Base-by-base conservation (phyloP, 2,329 filamentous ascomycete species). In the Diaporthe sp. region DNA sequence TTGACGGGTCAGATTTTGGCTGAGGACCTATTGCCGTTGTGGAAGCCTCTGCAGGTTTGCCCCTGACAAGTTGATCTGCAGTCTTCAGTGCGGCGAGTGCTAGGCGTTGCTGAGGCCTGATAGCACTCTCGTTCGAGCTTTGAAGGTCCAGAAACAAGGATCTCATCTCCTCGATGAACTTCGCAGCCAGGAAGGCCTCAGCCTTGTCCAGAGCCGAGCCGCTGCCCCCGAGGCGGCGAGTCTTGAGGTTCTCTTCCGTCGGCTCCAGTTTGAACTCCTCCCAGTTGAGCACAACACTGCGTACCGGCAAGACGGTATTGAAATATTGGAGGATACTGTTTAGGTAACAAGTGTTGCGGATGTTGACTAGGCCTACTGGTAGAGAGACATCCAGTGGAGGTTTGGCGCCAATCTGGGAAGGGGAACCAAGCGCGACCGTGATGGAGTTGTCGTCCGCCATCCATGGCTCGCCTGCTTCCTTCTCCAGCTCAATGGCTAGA, bases 291-390 rank as follows among this genome's bases (percentile, higher is more conserved):
- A 98, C 92, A 78, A 98, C 90, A 7, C 97, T 90, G 68, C 96
- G 91, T 42, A 98, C 88, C 2, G 94, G 92, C 77, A 92, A 93
- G 73, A 98, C 91, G 0, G 96, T 97, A 82, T 98, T 98, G 79
- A 98, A 94, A 82, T 98, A 98, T 80, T 99, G 97, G 13, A 99
- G 88, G 67, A 99, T 90, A 84, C 96, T 98, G 86, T 99, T 99
- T 73, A 99, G 89, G 81, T 99, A 99, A 83, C 97, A 99, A 0
- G 97, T 99, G 81, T 99, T 99, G 76, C 97, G 96, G 75, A 98
- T 98, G 80, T 98, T 99, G 78, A 92, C 90, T 8, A 98, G 89
- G 0, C 97, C 97, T 31, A 98, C 94, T 0, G 97, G 97, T 83
- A 94, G 92, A 42, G 90, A 87, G 63, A 85, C 80, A 73, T 86